A percentile compares a stretch with the other conserved stretches of the same genome.
phyloP scores from a whole-genome alignment of 1,284 basidiomycete genomes.

The Cryptococcus neoformans region DNA sequence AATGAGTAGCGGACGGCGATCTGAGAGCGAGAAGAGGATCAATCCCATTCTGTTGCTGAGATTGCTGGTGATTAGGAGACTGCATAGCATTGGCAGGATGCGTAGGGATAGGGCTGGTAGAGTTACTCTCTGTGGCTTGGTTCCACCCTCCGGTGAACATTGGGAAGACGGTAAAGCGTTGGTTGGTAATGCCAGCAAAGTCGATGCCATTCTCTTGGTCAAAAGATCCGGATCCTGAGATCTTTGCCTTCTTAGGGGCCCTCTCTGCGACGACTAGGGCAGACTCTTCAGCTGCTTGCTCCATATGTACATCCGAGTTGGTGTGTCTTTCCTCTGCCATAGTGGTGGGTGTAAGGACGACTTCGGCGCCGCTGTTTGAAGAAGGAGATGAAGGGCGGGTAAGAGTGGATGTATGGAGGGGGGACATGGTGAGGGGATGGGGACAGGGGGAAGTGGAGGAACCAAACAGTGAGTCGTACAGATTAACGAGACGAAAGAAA shows the following conservation, averaged over 20 bases:
- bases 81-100: background rate
- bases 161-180: background rate
- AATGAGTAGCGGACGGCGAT: background rate
- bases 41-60: background rate
- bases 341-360: no score
- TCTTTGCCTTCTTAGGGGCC: no score
- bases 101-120: background rate
- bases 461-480: no score
- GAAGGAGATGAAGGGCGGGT: background rate
- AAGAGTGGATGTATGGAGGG: background rate
- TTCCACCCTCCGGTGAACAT: background rate
- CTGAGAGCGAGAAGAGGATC: slow-evolving; percentile 1
- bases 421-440: background rate
- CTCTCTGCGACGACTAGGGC: no score
- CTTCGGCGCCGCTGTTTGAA: no score
- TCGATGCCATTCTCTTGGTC: no score
- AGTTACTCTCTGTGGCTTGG: background rate
- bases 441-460: no score
- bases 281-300: no score
- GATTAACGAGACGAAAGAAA: background rate
- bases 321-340: no score
- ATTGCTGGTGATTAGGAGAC: background rate
- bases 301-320: no score
- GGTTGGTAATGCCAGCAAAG: no score
- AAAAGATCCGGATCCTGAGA: no score